Evolutionary conservation across 2,329 filamentous ascomycete genomes (phyloP).

Genomic region (Microsporum audouinii): DNA sequence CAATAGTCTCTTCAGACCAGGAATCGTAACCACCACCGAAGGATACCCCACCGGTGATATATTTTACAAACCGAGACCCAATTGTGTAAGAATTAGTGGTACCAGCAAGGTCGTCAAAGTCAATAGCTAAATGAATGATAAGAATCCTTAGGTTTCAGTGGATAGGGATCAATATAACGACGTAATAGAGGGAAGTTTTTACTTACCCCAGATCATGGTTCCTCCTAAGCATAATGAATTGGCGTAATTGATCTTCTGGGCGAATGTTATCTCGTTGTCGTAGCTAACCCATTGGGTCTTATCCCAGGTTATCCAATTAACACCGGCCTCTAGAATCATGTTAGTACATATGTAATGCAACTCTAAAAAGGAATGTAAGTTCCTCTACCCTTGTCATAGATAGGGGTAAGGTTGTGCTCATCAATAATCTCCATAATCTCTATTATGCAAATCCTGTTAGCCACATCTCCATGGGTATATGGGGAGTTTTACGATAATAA

Average conservation of each 20-base stretch:
- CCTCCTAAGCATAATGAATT: slow-evolving; percentile 25
- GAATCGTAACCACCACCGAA: not conserved
- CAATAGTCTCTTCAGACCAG: not conserved
- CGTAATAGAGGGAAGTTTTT: not conserved
- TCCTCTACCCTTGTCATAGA: slow-evolving; percentile 19
- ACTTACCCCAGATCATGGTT: not conserved
- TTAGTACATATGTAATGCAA: not conserved
- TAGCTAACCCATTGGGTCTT: slow-evolving; percentile 23
- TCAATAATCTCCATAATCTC: slow-evolving; percentile 15
- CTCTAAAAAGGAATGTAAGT: not conserved
- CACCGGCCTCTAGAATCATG: slow-evolving; percentile 9
- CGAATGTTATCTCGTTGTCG: slow-evolving; percentile 27
- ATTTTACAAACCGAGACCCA: not conserved
- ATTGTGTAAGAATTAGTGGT: not conserved
- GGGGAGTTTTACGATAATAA: not conserved
- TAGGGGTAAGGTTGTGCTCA: slow-evolving; percentile 1
- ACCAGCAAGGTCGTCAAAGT: not conserved
- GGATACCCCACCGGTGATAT: not conserved
- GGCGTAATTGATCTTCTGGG: slow-evolving; percentile 25
- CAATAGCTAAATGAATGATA: not conserved
- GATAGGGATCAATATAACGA: not conserved
- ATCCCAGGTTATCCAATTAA: slow-evolving; percentile 19
- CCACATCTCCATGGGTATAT: slow-evolving; percentile 10
- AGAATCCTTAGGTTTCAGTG: not conserved
- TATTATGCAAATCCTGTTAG: slow-evolving; percentile 27